Evolutionary conservation across 2,329 filamentous ascomycete species (phyloP), one percentile per base, ranked within the genome.

Genomic region (Lachnellula willkommii): DNA sequence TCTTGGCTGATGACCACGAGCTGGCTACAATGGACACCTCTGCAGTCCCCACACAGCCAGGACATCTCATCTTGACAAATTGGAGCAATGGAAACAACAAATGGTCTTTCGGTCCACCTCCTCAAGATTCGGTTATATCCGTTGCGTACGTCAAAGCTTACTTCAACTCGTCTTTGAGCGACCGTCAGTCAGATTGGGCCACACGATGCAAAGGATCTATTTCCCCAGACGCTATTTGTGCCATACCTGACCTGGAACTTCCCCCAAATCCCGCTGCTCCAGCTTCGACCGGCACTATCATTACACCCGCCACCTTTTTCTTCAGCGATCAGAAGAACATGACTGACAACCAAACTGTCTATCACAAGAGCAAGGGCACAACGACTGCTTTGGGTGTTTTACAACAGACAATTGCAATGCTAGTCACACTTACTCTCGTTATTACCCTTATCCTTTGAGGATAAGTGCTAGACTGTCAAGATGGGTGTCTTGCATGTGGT

Each of bases 81-180:
- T 85, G 88, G 88, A 89, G 85, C 68, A 92, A 91, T 63, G 88
- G 88, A 36, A 86, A 91, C 66, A 68, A 76, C 5, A 66, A 74
- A 1, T 93, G 89, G 89, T 88, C 84, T 42, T 83, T 77, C 12
- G 89, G 88, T 0, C 89, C 89, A 2, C 88, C 89, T 0, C 61
- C 63, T 0, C 60, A 74, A 36, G 84, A 91, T 64, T 82, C 88
- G 0, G 72, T 78, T 17, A 75, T 89, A 63, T 81, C 78, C 6
- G 77, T 92, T 24, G 80, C 77, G 39, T 90, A 90, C 65, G 79
- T 90, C 55, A 90, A 89, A 69, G 85, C 84, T 0, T 93, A 92
- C 70, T 93, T 91, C 74, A 92, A 92, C 74, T 85, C 85, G 15
- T 84, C 85, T 3, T 63, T 75, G 20, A 60, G 64, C 2, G 60